These are phyloP conservation scores for Cercospora sp. DNA, from an alignment of 2,329 filamentous ascomycete species.

Conservation along the genomic window DNA sequence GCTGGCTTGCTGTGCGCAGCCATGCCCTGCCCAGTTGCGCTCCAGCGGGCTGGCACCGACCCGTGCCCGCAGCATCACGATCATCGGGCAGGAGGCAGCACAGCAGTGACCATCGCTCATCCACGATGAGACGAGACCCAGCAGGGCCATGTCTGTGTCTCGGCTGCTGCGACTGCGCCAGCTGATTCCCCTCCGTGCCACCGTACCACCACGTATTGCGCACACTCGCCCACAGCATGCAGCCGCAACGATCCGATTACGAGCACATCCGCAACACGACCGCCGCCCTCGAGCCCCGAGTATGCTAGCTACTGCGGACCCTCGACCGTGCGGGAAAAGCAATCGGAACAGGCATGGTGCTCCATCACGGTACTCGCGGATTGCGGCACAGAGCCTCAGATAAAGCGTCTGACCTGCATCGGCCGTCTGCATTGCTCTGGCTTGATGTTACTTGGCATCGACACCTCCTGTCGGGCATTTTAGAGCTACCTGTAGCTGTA, in stretches of 20 bases:
- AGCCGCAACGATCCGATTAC: not conserved
- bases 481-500: not conserved
- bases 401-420: not conserved
- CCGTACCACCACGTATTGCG: not conserved
- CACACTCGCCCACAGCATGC: not conserved
- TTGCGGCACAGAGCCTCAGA: not conserved
- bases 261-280: not conserved
- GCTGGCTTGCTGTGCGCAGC: not conserved
- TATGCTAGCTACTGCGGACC: not conserved
- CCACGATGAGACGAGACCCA: not conserved
- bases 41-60: not conserved
- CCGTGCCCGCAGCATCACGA: not conserved
- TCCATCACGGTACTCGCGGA: not conserved
- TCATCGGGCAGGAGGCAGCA: not conserved
- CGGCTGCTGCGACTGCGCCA: not conserved
- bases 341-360: not conserved
- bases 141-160: not conserved
- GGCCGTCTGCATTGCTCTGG: not conserved
- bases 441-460: conserved; percentile 1
- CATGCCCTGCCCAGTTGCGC: not conserved
- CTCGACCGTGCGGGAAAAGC: not conserved
- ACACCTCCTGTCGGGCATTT: not conserved
- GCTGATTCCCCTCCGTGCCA: not conserved
- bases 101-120: not conserved
- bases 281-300: not conserved